Base-by-base conservation (phyloP, 2,329 filamentous ascomycete genomes). In the Penicillium psychrosexuale region DNA sequence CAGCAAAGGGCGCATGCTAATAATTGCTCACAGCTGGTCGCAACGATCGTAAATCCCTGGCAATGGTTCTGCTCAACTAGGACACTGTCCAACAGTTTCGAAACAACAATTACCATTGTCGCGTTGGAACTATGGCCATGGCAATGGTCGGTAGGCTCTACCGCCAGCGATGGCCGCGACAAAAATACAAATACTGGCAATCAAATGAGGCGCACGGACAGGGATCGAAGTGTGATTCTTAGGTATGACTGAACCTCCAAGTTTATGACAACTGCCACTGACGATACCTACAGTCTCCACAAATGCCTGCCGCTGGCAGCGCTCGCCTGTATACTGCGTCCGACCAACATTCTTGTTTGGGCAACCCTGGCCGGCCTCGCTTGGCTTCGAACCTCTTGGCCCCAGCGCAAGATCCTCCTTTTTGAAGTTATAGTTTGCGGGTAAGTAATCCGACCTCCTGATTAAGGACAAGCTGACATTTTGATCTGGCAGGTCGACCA, bases 31-130 rank as follows among this genome's bases (percentile, higher is more conserved):
- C 71, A 91, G 86, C 78, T 96, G 43, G 80, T 82, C 55, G 81
- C 94, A 74, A 86, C 85, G 3, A 72, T 89, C 40, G 77, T 86
- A 66, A 96, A 86, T 72, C 90, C 94, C 7, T 99, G 94, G 91
- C 91, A 97, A 72, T 97, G 90, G 90, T 97, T 94, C 74, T 94
- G 88, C 75, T 94, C 91, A 1, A 93, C 91, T 0, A 84, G 94
- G 44, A 96, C 94, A 0, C 88, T 99, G 68, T 97, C 93, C 51
- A 99, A 99, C 75, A 94, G 87, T 49, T 78, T 97, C 5, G 94
- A 99, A 78, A 91, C 88, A n/a, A 89, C 89, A 0, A 76, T 99
- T 63, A 97, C 93, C 5, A 80, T 89, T 56, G 80, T 85, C 65
- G 93, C 91, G 1, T 78, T 97, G 43, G 85, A 85, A 69, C 84